phyloP scores from a whole-genome alignment of 306 rosid genomes.

The Ammopiptanthus mongolicus region DNA sequence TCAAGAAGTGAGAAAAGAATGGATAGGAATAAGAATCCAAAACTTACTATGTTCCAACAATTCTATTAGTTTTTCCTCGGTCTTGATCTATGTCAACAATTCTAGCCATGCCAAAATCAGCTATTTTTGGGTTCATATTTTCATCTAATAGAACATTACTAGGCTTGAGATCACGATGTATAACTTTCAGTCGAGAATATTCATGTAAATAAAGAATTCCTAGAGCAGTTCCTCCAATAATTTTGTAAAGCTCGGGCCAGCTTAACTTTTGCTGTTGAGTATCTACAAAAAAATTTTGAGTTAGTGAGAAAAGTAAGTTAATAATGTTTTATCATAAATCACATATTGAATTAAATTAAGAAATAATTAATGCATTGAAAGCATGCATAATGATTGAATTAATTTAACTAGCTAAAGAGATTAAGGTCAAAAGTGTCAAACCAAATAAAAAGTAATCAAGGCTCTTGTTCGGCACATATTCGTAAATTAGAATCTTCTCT shows the following conservation, averaged over 20 bases:
- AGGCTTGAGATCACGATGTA: constrained; percentile 52
- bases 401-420: no score
- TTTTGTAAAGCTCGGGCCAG: constrained; percentile 27
- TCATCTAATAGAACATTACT: constrained; percentile 42
- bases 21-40: background rate
- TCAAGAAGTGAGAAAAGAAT: background rate
- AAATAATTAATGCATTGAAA: no score
- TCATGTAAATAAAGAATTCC: constrained; percentile 52
- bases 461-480: constrained; percentile 23
- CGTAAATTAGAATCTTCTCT: constrained; percentile 24
- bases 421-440: background rate
- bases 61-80: constrained; percentile 16
- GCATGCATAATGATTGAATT: no score
- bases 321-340: background rate
- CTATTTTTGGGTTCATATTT: constrained; percentile 41
- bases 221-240: constrained; percentile 31
- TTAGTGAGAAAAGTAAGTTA: background rate
- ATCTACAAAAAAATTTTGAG: background rate
- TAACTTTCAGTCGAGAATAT: constrained; percentile 41
- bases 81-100: constrained; percentile 26
- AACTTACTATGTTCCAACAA: constrained; percentile 60
- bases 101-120: constrained; percentile 54
- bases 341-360: background rate
- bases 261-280: background rate
- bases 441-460: constrained; percentile 27